Conservation (phyloP, 352 stramenopile genomes). For the Phytophthora palmivora region DNA sequence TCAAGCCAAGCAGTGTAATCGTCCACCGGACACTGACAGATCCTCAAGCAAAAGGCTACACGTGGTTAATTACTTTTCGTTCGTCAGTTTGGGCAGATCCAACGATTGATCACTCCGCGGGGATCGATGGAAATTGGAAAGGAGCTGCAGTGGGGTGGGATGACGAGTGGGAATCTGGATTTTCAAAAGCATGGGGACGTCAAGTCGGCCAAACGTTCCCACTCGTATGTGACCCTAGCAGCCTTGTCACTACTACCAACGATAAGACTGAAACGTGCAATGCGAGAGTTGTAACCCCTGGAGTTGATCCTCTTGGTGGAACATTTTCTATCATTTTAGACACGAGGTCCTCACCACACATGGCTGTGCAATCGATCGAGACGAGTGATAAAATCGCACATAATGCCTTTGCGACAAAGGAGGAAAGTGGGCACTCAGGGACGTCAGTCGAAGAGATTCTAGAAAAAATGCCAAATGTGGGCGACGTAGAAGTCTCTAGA, state of each 20-base stretch:
- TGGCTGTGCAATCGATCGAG: constrained; percentile 68
- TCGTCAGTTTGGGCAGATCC: constrained; percentile 93
- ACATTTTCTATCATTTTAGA: constrained; percentile 93
- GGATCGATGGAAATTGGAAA: constrained; percentile 93
- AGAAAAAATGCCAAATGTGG: constrained; percentile 93
- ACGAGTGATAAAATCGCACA: constrained; percentile 91
- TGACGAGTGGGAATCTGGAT: constrained; percentile 93
- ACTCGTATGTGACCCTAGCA: constrained; percentile 61
- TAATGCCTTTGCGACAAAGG: constrained; percentile 90
- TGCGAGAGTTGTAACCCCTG: constrained; percentile 28
- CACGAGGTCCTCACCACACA: constrained; percentile 65
- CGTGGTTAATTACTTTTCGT: constrained; percentile 93
- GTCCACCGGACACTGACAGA: constrained; percentile 34
- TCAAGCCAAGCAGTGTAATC: constrained; percentile 91
- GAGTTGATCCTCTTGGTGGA: constrained; percentile 89
- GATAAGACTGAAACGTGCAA: constrained; percentile 59
- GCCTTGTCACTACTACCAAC: constrained; percentile 61
- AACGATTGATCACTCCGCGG: constrained; percentile 82
- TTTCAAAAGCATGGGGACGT: constrained; percentile 96
- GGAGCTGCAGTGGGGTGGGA: constrained; percentile 77
- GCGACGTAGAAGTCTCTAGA: constrained; percentile 92
- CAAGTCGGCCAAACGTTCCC: constrained; percentile 92
- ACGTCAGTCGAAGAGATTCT: constrained; percentile 96
- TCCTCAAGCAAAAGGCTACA: constrained; percentile 86
- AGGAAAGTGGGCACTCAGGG: constrained; percentile 90